Base-by-base conservation (phyloP, 495 filamentous ascomycete genomes). In the Penicillium canescens region DNA sequence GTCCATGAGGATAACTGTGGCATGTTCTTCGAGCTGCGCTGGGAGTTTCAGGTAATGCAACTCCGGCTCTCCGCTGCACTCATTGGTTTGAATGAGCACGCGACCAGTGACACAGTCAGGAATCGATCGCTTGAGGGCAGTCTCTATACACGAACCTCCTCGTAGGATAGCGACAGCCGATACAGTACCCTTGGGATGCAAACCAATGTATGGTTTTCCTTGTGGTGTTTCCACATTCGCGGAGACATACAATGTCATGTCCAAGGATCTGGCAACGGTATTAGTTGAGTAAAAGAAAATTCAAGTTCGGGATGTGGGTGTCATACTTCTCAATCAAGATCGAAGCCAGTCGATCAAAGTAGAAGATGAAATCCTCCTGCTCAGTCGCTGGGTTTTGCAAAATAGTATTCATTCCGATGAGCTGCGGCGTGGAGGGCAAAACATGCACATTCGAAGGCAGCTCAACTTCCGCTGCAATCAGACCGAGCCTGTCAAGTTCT, bases 291-390 rank as follows among this genome's bases (percentile, higher is more conserved):
- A 31, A 18, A 12, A 21, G 14, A 41, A 39, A 39, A 10, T 5
- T 3, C 34, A 28, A 9, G 3, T 11, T 12, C 6, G 16, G 16
- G 34, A 1, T 16, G 11, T 23, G 18, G 26, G 11, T 10, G 39
- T 6, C 71, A 59, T 76, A 91, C 84, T 84, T 83, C 68, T 97
- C 92, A 26, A 98, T 83, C 6, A 98, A 77, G n/a, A 97, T 72
- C 1, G 85, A 83, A 3, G 86, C 81, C 34, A 98, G 72, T 16
- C 94, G 85, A 71, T 98, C 90, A 61, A 97, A 96, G 68, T 96
- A 96, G 69, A 97, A 98, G 49, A 96, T 90, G 65, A 96, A 98
- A 55, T 97, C 92, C 56, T 96, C 94, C 37, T 87, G 82, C 10
- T 85, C 73, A 1, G 88, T 93, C 38, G 87, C 80, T 20, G 88